Base-by-base conservation (phyloP, 139 green algal genomes). In the Coccomyxa sp. region DNA sequence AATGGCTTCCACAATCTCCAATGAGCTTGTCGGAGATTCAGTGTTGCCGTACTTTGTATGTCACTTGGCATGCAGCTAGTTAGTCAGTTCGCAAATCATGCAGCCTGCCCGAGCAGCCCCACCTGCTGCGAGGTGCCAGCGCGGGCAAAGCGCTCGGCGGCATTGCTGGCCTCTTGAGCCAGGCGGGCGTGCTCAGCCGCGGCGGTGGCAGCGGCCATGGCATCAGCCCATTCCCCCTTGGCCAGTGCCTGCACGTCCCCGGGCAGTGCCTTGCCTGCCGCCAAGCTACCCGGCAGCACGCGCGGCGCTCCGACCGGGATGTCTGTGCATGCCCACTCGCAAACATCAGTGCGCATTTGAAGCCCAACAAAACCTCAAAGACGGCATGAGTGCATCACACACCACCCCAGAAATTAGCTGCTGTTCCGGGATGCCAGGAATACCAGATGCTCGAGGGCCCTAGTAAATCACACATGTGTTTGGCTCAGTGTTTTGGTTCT, bases 161-260 rank as follows among this genome's bases (percentile, higher is more conserved):
- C 81, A 18, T 89, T 84, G 17, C 84, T 85, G 31, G 88, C 88
- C 30, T 59, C 27, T 32, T 71, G 58, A 13, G 88, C 86, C 45
- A 84, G 83, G 45, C 71, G 21, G 77, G 67, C 80, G 68, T 85
- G 87, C n/a, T 76, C 67, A 9, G 27, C 13, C 0, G 86, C 86
- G 0, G 86, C 86, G 59, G 79, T 67, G 31, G 86, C 86, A 15
- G 86, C 86, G 16, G 81, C 59, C 12, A 13, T 80, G 68, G 86
- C 86, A 82, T 89, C 86, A 21, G 75, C 58, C 57, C 85, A 89
- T 23, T 58, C 38, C 25, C 23, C 58, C 82, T 78, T 82, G 78
- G 71, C 71, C 27, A 18, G 21, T 1, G 71, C 71, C 71, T 77
- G 71, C 71, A 31, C 71, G 23, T 38, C 23, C 14, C 27, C 27